phyloP scores from a whole-genome alignment of 257 asterid species.

The Solanum verrucosum region DNA sequence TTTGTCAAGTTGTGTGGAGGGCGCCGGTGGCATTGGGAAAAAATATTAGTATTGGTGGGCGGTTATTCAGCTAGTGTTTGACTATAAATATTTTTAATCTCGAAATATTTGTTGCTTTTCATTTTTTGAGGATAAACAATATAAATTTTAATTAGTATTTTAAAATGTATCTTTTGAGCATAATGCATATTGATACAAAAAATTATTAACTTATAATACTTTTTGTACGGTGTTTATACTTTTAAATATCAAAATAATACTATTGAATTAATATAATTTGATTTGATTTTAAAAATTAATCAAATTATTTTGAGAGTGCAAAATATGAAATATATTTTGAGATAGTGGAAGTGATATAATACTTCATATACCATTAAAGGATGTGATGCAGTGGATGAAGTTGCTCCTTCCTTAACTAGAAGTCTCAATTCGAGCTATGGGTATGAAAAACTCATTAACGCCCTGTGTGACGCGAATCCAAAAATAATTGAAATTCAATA shows the following conservation, averaged over 20 bases:
- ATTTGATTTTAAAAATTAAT: not conserved
- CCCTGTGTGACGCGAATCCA: rapidly evolving
- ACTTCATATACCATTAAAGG: not conserved
- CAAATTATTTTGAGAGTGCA: not conserved
- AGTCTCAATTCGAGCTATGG: rapidly evolving
- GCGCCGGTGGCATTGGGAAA: not conserved
- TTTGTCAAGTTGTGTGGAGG: not conserved
- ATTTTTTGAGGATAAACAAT: not conserved
- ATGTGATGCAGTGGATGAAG: rapidly evolving
- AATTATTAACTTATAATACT: not conserved
- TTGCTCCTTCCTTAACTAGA: rapidly evolving
- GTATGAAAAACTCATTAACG: rapidly evolving
- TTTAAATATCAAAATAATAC: not conserved
- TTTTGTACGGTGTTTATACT: not conserved
- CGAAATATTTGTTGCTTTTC: rapidly evolving
- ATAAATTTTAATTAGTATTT: not conserved
- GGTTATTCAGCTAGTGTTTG: rapidly evolving
- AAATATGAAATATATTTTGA: not conserved
- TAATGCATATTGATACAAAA: not conserved
- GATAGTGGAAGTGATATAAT: not conserved
- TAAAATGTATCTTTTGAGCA: not conserved
- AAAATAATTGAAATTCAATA: rapidly evolving
- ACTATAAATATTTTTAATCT: rapidly evolving
- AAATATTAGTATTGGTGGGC: not conserved
- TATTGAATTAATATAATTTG: not conserved